Conservation (phyloP, 139 green algal species). For the Chlorella sp. region DNA sequence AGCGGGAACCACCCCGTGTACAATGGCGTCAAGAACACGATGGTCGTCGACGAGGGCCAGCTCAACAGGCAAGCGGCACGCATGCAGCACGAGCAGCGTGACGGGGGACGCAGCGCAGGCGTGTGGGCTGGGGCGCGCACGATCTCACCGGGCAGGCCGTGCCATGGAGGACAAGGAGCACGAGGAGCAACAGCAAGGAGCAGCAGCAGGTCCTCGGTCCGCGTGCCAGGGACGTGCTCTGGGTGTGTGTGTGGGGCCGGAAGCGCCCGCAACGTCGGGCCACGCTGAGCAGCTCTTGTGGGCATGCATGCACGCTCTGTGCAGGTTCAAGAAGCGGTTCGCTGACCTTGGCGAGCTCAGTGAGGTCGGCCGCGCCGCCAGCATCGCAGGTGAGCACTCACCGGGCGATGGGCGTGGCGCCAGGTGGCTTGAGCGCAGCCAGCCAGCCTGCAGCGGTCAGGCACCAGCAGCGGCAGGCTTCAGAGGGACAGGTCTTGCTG, state of each 20-base stretch:
- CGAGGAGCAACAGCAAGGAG: background rate
- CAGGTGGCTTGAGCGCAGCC: too few relatives aligned
- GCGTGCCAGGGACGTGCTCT: background rate
- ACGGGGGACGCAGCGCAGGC: background rate
- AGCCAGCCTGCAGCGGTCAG: too few relatives aligned
- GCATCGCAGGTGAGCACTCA: too few relatives aligned
- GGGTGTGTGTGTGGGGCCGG: background rate
- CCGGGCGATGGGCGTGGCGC: too few relatives aligned
- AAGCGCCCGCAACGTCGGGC: background rate
- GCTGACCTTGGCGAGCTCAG: conserved; percentile 41
- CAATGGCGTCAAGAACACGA: conserved; percentile 54
- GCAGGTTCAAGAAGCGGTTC: conserved; percentile 73
- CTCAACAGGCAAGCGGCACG: conserved; percentile 55
- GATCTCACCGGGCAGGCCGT: background rate
- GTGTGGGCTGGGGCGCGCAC: background rate
- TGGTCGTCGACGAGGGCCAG: conserved; percentile 78
- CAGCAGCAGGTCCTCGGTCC: background rate
- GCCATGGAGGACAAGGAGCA: background rate
- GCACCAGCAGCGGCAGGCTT: too few relatives aligned
- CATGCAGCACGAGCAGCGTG: background rate
- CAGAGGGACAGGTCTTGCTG: too few relatives aligned
- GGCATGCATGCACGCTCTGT: background rate
- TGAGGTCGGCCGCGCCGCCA: conserved; percentile 6
- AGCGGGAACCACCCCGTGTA: conserved; percentile 95
- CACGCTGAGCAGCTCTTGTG: background rate